A percentile compares a stretch with the other conserved stretches of the same genome.
Evolutionary conservation across 2,329 filamentous ascomycete species (phyloP).

Genomic region (Diaporthe destruens): DNA sequence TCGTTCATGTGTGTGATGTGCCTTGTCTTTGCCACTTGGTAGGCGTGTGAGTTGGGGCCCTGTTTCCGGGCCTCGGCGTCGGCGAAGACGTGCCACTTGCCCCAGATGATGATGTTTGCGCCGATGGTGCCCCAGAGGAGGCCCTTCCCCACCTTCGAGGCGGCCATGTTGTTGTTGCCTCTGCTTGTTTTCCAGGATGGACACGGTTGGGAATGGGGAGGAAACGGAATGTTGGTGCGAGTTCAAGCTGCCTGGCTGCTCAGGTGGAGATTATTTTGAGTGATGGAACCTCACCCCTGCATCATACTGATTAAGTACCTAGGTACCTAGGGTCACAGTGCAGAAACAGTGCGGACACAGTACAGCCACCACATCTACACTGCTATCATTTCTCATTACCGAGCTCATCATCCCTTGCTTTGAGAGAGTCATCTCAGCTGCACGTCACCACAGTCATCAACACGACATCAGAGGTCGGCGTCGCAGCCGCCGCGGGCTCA

Average conservation of each 20-base stretch:
- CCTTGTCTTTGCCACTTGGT: not conserved
- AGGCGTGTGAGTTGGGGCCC: not conserved
- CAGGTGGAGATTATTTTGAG: conserved; percentile 4
- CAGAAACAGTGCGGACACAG: not conserved
- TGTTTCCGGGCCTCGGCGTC: not conserved
- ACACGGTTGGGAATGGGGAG: not conserved
- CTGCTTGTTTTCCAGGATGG: not conserved
- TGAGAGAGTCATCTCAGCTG: not conserved
- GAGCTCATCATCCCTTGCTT: not conserved
- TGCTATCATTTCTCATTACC: not conserved
- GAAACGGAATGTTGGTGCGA: no score
- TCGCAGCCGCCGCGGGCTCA: conserved; percentile 15
- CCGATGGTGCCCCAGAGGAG: conserved; percentile 42
- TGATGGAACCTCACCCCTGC: not conserved
- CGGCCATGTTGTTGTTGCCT: conserved; percentile 3
- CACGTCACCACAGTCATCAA: conserved; percentile 24
- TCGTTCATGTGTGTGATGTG: conserved; percentile 41
- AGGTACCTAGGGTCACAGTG: no score
- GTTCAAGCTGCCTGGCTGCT: no score
- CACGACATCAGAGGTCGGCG: conserved; percentile 10
- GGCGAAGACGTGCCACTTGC: conserved; percentile 16
- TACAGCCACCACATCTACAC: not conserved
- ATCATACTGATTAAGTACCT: not conserved
- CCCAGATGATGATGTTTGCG: conserved; percentile 36
- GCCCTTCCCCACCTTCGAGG: not conserved